phyloP scores from a whole-genome alignment of 208 protist species.

The Leishmania arabica region DNA sequence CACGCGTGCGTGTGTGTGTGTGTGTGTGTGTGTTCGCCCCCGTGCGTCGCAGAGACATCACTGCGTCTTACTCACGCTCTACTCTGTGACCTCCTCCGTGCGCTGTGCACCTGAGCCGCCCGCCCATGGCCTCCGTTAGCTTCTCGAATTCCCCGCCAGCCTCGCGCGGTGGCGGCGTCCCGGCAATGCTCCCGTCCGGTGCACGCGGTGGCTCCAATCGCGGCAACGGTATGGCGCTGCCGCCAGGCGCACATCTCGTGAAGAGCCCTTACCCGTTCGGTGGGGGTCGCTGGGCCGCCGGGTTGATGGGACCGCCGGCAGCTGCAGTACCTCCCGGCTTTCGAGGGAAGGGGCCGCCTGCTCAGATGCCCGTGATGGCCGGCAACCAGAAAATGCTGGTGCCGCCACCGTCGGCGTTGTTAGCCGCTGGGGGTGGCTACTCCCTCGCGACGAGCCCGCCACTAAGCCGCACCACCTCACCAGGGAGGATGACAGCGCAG shows the following conservation, averaged over 20 bases:
- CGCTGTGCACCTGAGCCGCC: background rate
- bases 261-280: background rate
- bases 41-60: background rate
- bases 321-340: conserved; percentile 14
- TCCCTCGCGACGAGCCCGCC: background rate
- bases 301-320: background rate
- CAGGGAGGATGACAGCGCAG: background rate
- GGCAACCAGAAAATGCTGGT: conserved; percentile 10
- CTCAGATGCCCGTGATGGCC: conserved; percentile 1
- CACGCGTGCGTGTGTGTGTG: background rate
- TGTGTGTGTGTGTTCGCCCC: background rate
- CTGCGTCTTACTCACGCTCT: background rate
- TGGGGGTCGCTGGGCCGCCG: background rate
- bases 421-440: background rate
- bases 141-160: background rate
- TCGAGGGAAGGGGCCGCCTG: conserved; percentile 16
- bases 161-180: background rate
- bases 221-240: background rate
- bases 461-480: conserved; percentile 6
- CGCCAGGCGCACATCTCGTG: conserved; percentile 12
- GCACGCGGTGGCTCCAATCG: background rate
- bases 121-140: background rate
- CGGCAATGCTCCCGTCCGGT: background rate
- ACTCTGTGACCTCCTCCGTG: background rate
- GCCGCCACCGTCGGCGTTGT: conserved; percentile 3